Conservation (phyloP, 768 basidiomycete genomes). For the Gelatoporia subvermispora region DNA sequence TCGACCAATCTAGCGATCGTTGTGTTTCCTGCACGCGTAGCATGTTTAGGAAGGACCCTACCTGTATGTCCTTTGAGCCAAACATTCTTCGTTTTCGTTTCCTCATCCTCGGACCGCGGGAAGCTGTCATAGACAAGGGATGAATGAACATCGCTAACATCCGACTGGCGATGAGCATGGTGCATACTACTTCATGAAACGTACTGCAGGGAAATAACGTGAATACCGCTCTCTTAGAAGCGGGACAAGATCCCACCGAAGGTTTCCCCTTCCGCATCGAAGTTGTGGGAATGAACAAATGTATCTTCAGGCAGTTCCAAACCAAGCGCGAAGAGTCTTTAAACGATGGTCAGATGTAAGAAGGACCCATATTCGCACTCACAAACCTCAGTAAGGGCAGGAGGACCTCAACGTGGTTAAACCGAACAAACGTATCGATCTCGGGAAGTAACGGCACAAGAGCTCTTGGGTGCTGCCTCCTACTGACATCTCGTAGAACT, state of each 20-base stretch:
- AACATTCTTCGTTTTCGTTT: conserved; percentile 25
- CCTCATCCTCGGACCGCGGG: conserved; percentile 30
- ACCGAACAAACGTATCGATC: conserved; percentile 41
- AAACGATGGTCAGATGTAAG: too few species aligned
- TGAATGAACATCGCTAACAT: not conserved
- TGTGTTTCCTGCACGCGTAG: too few species aligned
- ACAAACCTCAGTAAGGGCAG: conserved; percentile 40
- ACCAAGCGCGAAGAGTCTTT: conserved; percentile 28
- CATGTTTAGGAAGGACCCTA: conserved; percentile 2
- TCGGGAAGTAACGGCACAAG: conserved; percentile 51
- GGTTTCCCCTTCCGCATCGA: conserved; percentile 23
- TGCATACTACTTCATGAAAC: conserved; percentile 66
- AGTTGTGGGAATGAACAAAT: conserved; percentile 26
- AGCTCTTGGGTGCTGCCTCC: conserved; percentile 43
- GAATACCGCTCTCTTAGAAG: too few species aligned
- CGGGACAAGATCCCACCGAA: conserved; percentile 15
- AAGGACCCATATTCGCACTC: too few species aligned
- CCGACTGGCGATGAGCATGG: too few species aligned
- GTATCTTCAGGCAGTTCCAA: conserved; percentile 31
- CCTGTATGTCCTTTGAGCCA: conserved; percentile 37
- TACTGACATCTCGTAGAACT: conserved; percentile 49
- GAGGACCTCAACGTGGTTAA: conserved; percentile 47
- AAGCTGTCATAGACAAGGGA: conserved; percentile 16
- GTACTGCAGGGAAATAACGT: conserved; percentile 29
- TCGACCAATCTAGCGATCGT: conserved; percentile 24